Evolutionary conservation across 495 filamentous ascomycete genomes (phyloP).

Genomic region (Copromyces sp.): DNA sequence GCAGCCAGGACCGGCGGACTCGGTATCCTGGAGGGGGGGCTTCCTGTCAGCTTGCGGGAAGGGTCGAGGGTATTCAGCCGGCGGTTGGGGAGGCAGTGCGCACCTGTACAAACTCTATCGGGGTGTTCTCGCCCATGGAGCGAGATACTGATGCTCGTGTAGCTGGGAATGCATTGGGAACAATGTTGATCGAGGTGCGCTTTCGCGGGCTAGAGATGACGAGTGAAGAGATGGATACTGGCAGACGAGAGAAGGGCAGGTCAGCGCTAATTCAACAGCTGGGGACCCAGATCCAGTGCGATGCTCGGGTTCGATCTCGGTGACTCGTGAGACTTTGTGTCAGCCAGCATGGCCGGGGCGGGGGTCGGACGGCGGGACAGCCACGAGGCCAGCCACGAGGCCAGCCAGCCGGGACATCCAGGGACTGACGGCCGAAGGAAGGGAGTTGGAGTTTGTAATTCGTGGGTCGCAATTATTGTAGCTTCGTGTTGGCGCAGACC

Average conservation of each 20-base stretch:
- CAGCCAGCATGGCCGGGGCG: not conserved
- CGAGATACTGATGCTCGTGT: constrained; percentile 68
- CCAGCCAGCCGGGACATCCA: not conserved
- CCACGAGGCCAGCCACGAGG: not conserved
- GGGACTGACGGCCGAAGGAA: not conserved
- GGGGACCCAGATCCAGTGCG: not conserved
- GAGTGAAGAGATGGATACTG: constrained; percentile 75
- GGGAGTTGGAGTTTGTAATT: not conserved
- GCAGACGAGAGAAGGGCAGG: not conserved
- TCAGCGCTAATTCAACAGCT: constrained; percentile 10
- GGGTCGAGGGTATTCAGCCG: not conserved
- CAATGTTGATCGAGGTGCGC: constrained; percentile 63
- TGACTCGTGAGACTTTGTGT: not conserved
- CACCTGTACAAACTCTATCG: constrained; percentile 90
- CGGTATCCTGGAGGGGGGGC: constrained; percentile 57
- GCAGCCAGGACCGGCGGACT: constrained; percentile 43
- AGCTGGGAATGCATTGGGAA: constrained; percentile 83
- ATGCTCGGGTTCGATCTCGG: not conserved
- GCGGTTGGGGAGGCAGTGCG: not conserved
- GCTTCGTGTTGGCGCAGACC: not conserved
- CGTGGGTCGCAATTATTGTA: not conserved
- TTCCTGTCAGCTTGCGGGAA: not conserved
- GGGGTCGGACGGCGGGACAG: not conserved
- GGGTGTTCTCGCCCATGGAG: constrained; percentile 59
- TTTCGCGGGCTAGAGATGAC: constrained; percentile 67